Evolutionary conservation across 495 filamentous ascomycete species (phyloP), one percentile per base, ranked within the genome.

Genomic region (Tuber indicum): DNA sequence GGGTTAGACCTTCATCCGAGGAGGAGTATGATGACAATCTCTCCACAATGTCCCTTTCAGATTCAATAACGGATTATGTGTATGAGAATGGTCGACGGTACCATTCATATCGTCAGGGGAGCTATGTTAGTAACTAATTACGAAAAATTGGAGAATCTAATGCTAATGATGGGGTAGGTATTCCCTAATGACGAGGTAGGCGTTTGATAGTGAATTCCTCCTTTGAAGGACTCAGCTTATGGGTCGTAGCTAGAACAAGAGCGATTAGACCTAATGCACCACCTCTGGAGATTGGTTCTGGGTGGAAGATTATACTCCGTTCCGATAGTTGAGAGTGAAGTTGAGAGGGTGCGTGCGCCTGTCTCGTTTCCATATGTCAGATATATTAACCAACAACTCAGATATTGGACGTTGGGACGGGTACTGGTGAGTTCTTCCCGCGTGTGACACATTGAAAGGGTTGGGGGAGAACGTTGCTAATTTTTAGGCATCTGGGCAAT

Each of bases 241-340:
- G 36, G 58, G 58, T 66, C 32, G 58, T 66, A 66, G 58, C 58
- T 66, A 32, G 78, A 80, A 66, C 78, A 80, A 49, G 78, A 80
- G 14, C 71, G 78, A 79, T 46, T 92, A 46, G 91, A 93, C 79
- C 83, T 93, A 80, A 86, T 88, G 81, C 92, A 94, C 84, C 88
- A 89, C 75, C 86, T 92, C 80, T 89, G 86, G 81, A 83, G 80
- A 42, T 78, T 89, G 78, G 84, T 87, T 9, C 84, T 90, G 0
- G 87, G 87, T 75, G 90, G 89, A 36, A 87, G 86, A 75, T 84
- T 92, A 3, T 87, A 86, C 81, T 87, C 89, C 73, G 89, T 90
- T 5, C 90, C 88, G 1, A 84, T 90, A 66, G 85, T 83, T 7
- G 83, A 85, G 26, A 86, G 87, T 0, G 86, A 88, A 23, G 66